phyloP scores from a whole-genome alignment of 371 early-diverging fungal species.

The Encephalitozoon cuniculi region DNA sequence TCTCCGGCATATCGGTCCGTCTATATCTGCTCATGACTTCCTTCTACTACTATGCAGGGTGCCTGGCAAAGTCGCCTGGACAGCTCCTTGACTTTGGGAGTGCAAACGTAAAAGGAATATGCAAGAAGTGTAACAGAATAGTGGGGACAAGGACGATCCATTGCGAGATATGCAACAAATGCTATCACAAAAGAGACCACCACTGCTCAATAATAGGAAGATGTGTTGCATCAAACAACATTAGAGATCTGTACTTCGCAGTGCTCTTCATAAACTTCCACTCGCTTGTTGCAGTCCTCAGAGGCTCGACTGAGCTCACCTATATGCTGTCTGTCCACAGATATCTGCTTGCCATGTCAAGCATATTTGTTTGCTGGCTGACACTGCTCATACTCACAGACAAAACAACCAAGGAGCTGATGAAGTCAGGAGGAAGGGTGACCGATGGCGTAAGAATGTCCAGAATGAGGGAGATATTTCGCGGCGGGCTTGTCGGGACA shows the following conservation, averaged over 20 bases:
- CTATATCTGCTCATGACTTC: slow-evolving; percentile 22
- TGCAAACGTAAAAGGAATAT: slow-evolving; percentile 40
- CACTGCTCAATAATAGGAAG: slow-evolving; percentile 59
- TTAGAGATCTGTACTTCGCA: slow-evolving; percentile 24
- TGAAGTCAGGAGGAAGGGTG: not conserved
- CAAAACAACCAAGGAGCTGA: slow-evolving; percentile 35
- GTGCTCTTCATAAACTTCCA: slow-evolving; percentile 22
- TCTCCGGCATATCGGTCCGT: not conserved
- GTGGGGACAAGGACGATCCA: slow-evolving; percentile 41
- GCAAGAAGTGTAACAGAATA: slow-evolving; percentile 53
- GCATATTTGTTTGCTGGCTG: slow-evolving; percentile 20
- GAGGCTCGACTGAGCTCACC: not conserved
- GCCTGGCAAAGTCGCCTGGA: slow-evolving; percentile 22
- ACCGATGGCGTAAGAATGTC: not conserved
- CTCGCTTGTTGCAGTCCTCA: not conserved
- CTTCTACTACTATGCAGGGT: slow-evolving; percentile 18
- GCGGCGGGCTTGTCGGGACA: not conserved
- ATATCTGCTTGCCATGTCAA: not conserved
- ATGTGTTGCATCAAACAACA: slow-evolving; percentile 57
- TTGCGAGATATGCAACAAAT: slow-evolving; percentile 56
- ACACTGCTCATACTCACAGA: slow-evolving; percentile 7
- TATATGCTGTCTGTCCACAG: slow-evolving; percentile 16
- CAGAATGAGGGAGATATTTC: not conserved
- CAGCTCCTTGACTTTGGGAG: slow-evolving; percentile 21
- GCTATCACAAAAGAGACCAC: slow-evolving; percentile 58